Percentiles rank a stretch among this genome's conserved stretches.
phyloP scores from a whole-genome alignment of 2,329 filamentous ascomycete genomes.

The Sclerotiophoma versabilis region DNA sequence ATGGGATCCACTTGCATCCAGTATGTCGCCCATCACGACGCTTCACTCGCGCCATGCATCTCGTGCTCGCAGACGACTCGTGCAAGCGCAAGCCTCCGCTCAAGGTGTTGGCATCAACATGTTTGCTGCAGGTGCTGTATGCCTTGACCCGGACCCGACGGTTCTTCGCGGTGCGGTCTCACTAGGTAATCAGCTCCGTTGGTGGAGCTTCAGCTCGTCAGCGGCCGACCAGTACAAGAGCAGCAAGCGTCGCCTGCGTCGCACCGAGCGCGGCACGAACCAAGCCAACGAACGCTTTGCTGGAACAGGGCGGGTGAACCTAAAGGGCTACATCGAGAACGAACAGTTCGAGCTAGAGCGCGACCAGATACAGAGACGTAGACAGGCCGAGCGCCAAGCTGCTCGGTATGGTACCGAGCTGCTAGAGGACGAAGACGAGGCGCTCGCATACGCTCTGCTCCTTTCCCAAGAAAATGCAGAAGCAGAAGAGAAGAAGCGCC shows the following conservation, averaged over 20 bases:
- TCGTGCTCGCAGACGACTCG: constrained; percentile 77
- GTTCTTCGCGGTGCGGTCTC: constrained; percentile 85
- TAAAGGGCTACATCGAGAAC: constrained; percentile 84
- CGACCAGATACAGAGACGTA: constrained; percentile 71
- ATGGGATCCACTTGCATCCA: constrained; percentile 94
- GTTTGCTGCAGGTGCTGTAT: constrained; percentile 82
- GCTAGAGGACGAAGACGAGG: constrained; percentile 66
- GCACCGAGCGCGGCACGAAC: constrained; percentile 71
- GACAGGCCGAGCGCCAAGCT: constrained; percentile 74
- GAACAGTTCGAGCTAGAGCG: constrained; percentile 81
- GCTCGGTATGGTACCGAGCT: constrained; percentile 86
- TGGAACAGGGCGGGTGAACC: constrained; percentile 70
- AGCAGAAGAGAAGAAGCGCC: constrained; percentile 56
- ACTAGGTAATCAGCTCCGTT: constrained; percentile 84
- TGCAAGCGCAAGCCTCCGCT: constrained; percentile 71
- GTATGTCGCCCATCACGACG: constrained; percentile 77
- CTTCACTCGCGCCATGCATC: constrained; percentile 85
- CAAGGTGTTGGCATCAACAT: constrained; percentile 76
- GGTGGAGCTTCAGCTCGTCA: constrained; percentile 92
- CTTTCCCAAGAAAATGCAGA: constrained; percentile 66
- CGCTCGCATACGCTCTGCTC: constrained; percentile 68
- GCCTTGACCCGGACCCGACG: constrained; percentile 86
- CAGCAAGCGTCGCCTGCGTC: constrained; percentile 79
- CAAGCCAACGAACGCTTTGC: constrained; percentile 64
- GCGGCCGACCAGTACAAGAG: constrained; percentile 74